These are phyloP conservation scores for Arachnomyces sp. DNA, from an alignment of 2,329 filamentous ascomycete species.

Conservation along the genomic window DNA sequence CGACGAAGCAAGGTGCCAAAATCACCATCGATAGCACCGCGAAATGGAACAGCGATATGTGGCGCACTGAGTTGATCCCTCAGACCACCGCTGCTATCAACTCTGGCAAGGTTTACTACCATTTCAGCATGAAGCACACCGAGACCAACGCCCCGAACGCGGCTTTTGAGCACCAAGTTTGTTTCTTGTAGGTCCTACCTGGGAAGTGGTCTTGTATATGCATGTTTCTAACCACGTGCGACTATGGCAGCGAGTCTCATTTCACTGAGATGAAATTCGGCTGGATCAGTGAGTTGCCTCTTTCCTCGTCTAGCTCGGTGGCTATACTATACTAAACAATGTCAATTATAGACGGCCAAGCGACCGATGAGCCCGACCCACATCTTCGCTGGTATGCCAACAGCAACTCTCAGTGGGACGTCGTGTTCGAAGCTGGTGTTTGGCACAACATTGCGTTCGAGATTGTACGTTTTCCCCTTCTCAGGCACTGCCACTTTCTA, in stretches of 20 bases:
- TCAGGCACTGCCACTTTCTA: not conserved
- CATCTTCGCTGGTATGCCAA: slow-evolving; percentile 52
- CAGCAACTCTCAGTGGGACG: slow-evolving; percentile 54
- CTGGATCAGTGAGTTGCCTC: slow-evolving; percentile 36
- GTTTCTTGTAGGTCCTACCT: slow-evolving; percentile 37
- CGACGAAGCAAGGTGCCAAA: slow-evolving; percentile 56
- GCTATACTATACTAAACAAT: not conserved
- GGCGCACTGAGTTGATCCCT: slow-evolving; percentile 64
- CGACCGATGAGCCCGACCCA: no score
- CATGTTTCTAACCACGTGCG: no score
- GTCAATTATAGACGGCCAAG: slow-evolving; percentile 17
- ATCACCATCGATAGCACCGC: slow-evolving; percentile 50
- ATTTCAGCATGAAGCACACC: slow-evolving; percentile 58
- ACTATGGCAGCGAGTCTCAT: slow-evolving; percentile 61
- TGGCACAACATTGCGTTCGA: slow-evolving; percentile 73
- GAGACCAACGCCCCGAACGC: slow-evolving; percentile 52
- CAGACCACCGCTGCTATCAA: slow-evolving; percentile 59
- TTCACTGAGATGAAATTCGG: slow-evolving; percentile 69
- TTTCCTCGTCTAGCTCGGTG: no score
- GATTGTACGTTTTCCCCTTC: slow-evolving; percentile 38
- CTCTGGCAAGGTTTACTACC: slow-evolving; percentile 60
- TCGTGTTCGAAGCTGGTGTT: slow-evolving; percentile 51
- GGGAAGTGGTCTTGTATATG: no score
- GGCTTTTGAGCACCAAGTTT: slow-evolving; percentile 59
- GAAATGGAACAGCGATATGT: slow-evolving; percentile 41